Evolutionary conservation across 805 yeast genomes (phyloP).

Genomic region (Priceomyces fermenticarens): DNA sequence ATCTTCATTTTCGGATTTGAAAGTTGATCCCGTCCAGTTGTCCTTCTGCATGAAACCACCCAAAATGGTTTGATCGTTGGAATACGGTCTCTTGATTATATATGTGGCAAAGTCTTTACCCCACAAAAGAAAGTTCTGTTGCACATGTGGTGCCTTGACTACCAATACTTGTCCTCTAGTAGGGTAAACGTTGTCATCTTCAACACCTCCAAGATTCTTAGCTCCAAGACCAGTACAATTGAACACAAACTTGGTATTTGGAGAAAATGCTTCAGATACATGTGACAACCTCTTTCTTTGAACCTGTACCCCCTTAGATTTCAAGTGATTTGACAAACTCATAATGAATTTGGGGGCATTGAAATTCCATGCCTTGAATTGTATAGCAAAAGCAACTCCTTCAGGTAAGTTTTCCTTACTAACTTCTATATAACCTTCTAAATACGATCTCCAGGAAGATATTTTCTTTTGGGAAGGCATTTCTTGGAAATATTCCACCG

Average conservation of each 20-base stretch:
- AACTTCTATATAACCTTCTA: slow-evolving; percentile 45
- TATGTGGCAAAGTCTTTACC: slow-evolving; percentile 60
- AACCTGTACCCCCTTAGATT: slow-evolving; percentile 50
- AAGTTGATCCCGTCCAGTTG: slow-evolving; percentile 15
- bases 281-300: slow-evolving; percentile 46
- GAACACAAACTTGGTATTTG: slow-evolving; percentile 49
- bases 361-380: slow-evolving; percentile 63
- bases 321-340: slow-evolving; percentile 45
- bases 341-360: slow-evolving; percentile 63
- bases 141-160: slow-evolving; percentile 65
- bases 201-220: slow-evolving; percentile 57
- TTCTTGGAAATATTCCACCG: slow-evolving; percentile 59
- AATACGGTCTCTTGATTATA: slow-evolving; percentile 67
- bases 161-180: slow-evolving; percentile 80
- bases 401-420: slow-evolving; percentile 40
- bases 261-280: slow-evolving; percentile 51
- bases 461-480: slow-evolving; percentile 47
- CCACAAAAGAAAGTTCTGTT: slow-evolving; percentile 59
- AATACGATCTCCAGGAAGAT: slow-evolving; percentile 44
- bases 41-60: slow-evolving; percentile 23
- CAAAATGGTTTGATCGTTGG: slow-evolving; percentile 53
- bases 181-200: slow-evolving; percentile 62
- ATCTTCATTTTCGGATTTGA: slow-evolving; percentile 14
- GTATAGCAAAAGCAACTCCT: slow-evolving; percentile 56
- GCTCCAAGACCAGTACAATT: slow-evolving; percentile 82